A percentile compares a stretch with the other conserved stretches of the same genome.
Evolutionary conservation across 352 stramenopile species (phyloP).

Genomic region (Pythium coloratum): DNA sequence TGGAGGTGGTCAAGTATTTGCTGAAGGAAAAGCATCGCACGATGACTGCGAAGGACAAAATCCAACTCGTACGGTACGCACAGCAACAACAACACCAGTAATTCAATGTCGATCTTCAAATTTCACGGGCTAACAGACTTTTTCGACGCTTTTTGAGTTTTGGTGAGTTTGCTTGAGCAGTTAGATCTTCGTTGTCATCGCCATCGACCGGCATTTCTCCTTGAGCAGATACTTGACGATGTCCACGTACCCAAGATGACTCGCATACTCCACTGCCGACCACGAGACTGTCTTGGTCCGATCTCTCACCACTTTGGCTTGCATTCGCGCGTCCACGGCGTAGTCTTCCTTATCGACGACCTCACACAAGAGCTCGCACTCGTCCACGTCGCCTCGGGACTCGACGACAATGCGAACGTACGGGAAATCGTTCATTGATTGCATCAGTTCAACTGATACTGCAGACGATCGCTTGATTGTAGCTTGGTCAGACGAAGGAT

Average conservation of each 20-base stretch:
- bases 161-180: neutral
- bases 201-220: neutral
- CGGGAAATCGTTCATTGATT: neutral
- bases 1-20: constrained; percentile 29
- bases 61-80: constrained; percentile 5
- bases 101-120: too few relatives aligned
- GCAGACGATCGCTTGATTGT: neutral
- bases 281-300: neutral
- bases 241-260: neutral
- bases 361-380: neutral
- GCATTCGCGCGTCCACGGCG: neutral
- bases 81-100: neutral
- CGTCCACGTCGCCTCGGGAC: neutral
- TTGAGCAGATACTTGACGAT: neutral
- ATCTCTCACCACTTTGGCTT: neutral
- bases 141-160: neutral
- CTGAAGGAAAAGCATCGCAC: constrained; percentile 5
- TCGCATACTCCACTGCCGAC: neutral
- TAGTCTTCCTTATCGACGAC: neutral
- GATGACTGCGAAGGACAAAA: constrained; percentile 1
- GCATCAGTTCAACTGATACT: neutral
- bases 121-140: too few relatives aligned
- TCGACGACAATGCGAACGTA: neutral
- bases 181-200: neutral
- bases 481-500: too few relatives aligned